A percentile compares a stretch with the other conserved stretches of the same genome.
phyloP scores from a whole-genome alignment of 257 asterid genomes.

The Verbascum thapsus region DNA sequence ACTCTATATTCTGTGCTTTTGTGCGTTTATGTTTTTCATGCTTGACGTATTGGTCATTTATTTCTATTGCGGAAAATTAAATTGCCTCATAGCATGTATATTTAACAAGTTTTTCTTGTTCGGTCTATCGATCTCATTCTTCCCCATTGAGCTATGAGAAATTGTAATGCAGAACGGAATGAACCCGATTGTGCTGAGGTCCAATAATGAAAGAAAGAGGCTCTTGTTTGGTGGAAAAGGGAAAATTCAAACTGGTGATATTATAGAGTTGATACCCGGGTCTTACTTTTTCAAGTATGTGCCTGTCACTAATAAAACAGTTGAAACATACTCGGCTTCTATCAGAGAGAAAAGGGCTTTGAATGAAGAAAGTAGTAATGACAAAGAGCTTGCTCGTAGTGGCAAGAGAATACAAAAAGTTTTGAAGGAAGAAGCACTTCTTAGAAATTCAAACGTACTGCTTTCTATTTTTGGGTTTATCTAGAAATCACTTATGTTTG shows the following conservation, averaged over 20 bases:
- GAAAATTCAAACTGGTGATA: conserved; percentile 63
- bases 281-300: conserved; percentile 78
- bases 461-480: conserved; percentile 1
- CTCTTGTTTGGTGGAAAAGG: conserved; percentile 66
- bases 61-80: neutral
- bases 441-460: conserved; percentile 37
- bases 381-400: conserved; percentile 36
- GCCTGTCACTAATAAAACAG: conserved; percentile 31
- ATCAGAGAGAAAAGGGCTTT: conserved; percentile 54
- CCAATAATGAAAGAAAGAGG: conserved; percentile 63
- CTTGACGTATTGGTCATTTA: conserved; percentile 5
- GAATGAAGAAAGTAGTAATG: conserved; percentile 45
- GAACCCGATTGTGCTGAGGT: conserved; percentile 80
- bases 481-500: neutral
- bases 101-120: neutral
- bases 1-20: neutral
- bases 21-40: neutral
- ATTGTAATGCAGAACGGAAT: conserved; percentile 73
- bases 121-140: neutral
- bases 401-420: conserved; percentile 54
- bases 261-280: conserved; percentile 88
- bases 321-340: conserved; percentile 29
- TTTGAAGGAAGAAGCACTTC: conserved; percentile 42
- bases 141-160: conserved; percentile 19
- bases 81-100: too few species aligned